These are phyloP conservation scores for Verticillium zaregamsianum DNA, from an alignment of 2,329 filamentous ascomycete genomes.

Conservation along the genomic window DNA sequence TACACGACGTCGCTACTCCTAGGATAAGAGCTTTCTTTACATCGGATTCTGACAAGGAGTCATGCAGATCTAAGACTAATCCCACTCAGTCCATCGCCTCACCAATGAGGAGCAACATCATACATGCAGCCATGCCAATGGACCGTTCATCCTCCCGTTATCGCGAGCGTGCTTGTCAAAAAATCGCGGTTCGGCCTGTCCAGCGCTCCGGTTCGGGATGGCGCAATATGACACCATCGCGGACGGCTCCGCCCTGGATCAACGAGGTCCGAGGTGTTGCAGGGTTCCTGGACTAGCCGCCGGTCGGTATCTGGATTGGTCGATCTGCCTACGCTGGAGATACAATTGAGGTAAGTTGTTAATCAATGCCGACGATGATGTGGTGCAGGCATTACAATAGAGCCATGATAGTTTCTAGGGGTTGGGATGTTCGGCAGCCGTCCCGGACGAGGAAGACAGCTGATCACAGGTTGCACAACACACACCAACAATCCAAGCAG, in stretches of 20 bases:
- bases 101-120: neutral
- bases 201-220: constrained; percentile 4
- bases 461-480: too few species aligned
- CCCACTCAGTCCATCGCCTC: neutral
- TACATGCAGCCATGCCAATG: neutral
- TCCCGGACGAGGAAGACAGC: too few species aligned
- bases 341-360: too few species aligned
- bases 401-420: too few species aligned
- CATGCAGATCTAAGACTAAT: neutral
- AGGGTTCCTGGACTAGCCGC: neutral
- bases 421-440: too few species aligned
- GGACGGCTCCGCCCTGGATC: neutral
- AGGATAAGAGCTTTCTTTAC: neutral
- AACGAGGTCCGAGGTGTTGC: neutral
- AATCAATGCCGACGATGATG: too few species aligned
- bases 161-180: neutral
- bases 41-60: neutral
- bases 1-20: neutral
- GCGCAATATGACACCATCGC: constrained; percentile 5
- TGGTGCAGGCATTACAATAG: too few species aligned
- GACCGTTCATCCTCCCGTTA: neutral
- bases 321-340: too few species aligned
- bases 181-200: neutral
- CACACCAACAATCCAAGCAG: too few species aligned
- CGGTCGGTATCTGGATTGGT: neutral